Base-by-base conservation (phyloP, 352 stramenopile species). In the Pythium brassicae region DNA sequence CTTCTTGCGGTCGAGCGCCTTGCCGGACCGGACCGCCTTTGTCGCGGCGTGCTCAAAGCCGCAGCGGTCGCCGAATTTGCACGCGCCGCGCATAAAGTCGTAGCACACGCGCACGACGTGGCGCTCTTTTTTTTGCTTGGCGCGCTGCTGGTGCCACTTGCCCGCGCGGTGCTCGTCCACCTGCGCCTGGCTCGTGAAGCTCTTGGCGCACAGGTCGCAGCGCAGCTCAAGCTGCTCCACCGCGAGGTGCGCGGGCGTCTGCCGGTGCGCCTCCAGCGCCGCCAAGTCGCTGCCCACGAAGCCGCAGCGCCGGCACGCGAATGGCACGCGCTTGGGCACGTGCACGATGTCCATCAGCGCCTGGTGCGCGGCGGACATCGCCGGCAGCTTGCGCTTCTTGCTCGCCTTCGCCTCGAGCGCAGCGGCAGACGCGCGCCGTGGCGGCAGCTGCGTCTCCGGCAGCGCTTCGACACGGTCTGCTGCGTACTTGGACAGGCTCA, bases 101-200 rank as follows among this genome's bases (percentile, higher is more conserved):
- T 92, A 94, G 72, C 84, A 94, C 43, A 89, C 66, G 42, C 83
- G 79, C 15, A 89, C 72, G 9, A 79, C 71, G 50, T 89, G 81
- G 17, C 80, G 73, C 37, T 69, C 70, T 54, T 85, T 87, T 58
- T 84, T 83, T 55, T 88, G 66, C 40, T 86, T 70, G 29, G 67
- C 65, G 26, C 84, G 82, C 58, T 89, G 82, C 61, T 80, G 83
- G 51, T 94, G 84, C 84, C 84, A 94, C 65, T 94, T 94, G 37
- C 84, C 84, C 17, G 62, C 63, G 39, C 81, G 80, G 54, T 94
- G 84, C 54, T 94, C 84, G 14, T 83, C 69, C 37, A 94, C 57
- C 55, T 94, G 84, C 22, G 66, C 64, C 23, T 55, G 65, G 65
- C 84, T 92, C 55, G 84, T 94, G 57, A 94, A 94, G 47, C 76